Conservation (phyloP, 1,139 yeast genomes). For the Suhomyces panamericanus region DNA sequence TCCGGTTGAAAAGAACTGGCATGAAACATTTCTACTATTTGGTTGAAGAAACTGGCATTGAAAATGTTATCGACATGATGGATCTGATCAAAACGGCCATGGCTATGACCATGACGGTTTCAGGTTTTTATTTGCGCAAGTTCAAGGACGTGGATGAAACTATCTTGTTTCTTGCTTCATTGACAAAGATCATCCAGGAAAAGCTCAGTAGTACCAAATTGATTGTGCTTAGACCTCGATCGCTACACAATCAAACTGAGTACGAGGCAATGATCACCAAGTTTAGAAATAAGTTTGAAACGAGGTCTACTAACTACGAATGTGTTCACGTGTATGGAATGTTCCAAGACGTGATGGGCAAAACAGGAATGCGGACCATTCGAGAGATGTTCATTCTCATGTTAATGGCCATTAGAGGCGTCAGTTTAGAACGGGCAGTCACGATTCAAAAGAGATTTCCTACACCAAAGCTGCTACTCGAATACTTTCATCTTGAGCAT, state of each 20-base stretch:
- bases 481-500: constrained; percentile 28
- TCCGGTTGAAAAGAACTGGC: constrained; percentile 67
- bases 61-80: constrained; percentile 44
- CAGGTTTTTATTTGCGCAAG: constrained; percentile 66
- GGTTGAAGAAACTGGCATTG: constrained; percentile 68
- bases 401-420: constrained; percentile 78
- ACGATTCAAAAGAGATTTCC: constrained; percentile 66
- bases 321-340: constrained; percentile 65
- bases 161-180: constrained; percentile 55
- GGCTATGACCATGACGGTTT: constrained; percentile 66
- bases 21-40: constrained; percentile 70
- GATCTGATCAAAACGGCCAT: constrained; percentile 78
- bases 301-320: constrained; percentile 29
- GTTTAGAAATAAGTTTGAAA: constrained; percentile 48
- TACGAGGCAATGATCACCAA: constrained; percentile 41
- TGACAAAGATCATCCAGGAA: constrained; percentile 53
- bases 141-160: constrained; percentile 79
- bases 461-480: constrained; percentile 59
- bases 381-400: constrained; percentile 73
- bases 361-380: constrained; percentile 68
- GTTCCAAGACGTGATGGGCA: constrained; percentile 71
- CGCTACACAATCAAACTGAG: constrained; percentile 53
- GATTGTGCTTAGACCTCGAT: constrained; percentile 50
- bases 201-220: constrained; percentile 37
- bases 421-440: constrained; percentile 81